Base-by-base conservation (phyloP, 768 basidiomycete genomes). In the Leccinum variicolor region DNA sequence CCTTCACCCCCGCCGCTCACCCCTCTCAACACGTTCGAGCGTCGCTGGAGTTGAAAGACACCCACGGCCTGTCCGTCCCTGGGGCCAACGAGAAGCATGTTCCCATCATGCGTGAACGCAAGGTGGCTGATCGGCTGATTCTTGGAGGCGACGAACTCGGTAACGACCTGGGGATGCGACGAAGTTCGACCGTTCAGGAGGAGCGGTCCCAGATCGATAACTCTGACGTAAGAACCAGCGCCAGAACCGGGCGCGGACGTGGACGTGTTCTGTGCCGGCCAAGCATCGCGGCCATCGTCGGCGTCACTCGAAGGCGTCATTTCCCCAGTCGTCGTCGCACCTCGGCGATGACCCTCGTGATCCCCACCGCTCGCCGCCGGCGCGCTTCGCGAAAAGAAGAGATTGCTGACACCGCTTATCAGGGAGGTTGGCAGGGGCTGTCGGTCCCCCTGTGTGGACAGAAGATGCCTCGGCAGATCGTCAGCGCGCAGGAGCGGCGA, bases 341-440 rank as follows among this genome's bases (percentile, higher is more conserved):
- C 69, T 58, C 62, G 62, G 59, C 56, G 59, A 64, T 59, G 48
- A 56, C 54, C 54, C 50, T 60, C 39, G 39, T 60, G 52, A 39
- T 59, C 56, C 34, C 64, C 64, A 3, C 63, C 52, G 23, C 61
- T 74, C 33, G 74, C 73, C 43, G 79, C 80, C 8, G 87, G 87
- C 1, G 86, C 85, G 64, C 85, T 87, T 68, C 81, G 75, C 50
- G 86, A 87, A 65, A 84, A 84, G 63, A 84, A 80, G 65, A 75
- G 68, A 50, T 71, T 71, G 19, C 71, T 62, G 25, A 69, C 58
- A 36, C 67, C 73, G 41, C 65, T 65, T 31, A 69, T 67, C 39
- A 62, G 56, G 54, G 69, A 62, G 28, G 63, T 28, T 29, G 53
- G 62, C 61, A 48, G 47, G 7, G n/a, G 41, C 2, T 43, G 41